Percentiles rank a stretch among this genome's conserved stretches.
Evolutionary conservation across 805 yeast species (phyloP).

Genomic region (Sugiyamaella chiloensis): DNA sequence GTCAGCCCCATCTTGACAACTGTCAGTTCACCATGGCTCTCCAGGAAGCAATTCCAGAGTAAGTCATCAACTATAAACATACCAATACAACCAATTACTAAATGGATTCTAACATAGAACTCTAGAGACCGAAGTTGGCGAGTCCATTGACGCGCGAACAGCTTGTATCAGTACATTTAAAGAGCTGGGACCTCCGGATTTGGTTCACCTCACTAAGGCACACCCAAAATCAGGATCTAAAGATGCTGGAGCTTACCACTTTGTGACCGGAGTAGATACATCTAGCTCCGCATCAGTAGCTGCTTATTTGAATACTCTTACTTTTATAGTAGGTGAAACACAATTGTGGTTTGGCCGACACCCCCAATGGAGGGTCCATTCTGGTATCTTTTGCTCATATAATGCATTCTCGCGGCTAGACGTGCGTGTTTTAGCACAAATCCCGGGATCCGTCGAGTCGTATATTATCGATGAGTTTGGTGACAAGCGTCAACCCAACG

Average conservation of each 20-base stretch:
- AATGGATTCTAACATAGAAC: slow-evolving; percentile 32
- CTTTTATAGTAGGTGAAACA: slow-evolving; percentile 44
- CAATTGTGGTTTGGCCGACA: slow-evolving; percentile 73
- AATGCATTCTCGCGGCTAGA: slow-evolving; percentile 75
- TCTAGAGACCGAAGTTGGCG: slow-evolving; percentile 49
- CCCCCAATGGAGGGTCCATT: slow-evolving; percentile 40
- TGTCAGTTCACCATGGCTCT: slow-evolving; percentile 6
- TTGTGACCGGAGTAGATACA: slow-evolving; percentile 51
- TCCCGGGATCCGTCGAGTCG: slow-evolving; percentile 48
- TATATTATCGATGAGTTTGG: slow-evolving; percentile 37
- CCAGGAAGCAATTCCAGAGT: slow-evolving; percentile 5
- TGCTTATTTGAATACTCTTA: slow-evolving; percentile 51
- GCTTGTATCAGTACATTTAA: slow-evolving; percentile 39
- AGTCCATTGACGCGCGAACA: slow-evolving; percentile 52
- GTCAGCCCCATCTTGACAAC: slow-evolving; percentile 2
- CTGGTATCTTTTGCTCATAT: slow-evolving; percentile 51
- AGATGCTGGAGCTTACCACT: slow-evolving; percentile 54
- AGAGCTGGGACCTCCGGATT: slow-evolving; percentile 75
- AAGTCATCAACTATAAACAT: background rate
- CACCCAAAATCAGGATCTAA: slow-evolving; percentile 40
- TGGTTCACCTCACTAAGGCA: slow-evolving; percentile 49
- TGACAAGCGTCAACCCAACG: slow-evolving; percentile 35
- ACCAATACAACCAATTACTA: background rate
- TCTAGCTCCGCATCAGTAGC: slow-evolving; percentile 53
- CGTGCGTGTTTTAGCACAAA: slow-evolving; percentile 59